Evolutionary conservation across 495 filamentous ascomycete species (phyloP), one percentile per base, ranked within the genome.

Genomic region (Hypoxylon lenormandii): DNA sequence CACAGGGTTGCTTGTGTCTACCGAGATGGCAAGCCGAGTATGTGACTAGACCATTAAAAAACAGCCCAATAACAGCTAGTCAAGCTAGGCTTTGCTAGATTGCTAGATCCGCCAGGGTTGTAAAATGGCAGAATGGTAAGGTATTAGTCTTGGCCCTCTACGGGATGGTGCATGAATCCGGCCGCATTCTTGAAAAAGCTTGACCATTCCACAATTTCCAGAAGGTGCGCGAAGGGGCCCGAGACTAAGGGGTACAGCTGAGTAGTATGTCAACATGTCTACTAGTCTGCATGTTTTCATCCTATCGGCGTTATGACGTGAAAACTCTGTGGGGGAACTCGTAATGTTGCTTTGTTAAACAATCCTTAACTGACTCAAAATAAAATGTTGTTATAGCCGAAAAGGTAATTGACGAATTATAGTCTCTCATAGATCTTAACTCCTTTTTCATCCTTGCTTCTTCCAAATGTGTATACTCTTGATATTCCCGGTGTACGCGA

Each of bases 131-230:
- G n/a, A n/a, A n/a, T n/a, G n/a, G n/a, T n/a, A n/a, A n/a, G n/a
- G n/a, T n/a, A 33, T 11, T 11, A 5, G 30, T 33, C 30, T 33
- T 57, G 49, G 33, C 37, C 47, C 23, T 33, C 58, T 52, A 55
- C 40, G 58, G 66, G 58, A 49, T 60, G 54, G 33, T 50, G 66
- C 60, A 69, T 79, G 74, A 76, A 82, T 56, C 80, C 76, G 56
- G 76, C 79, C 18, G 67, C 43, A 75, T 75, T 79, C 63, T 70
- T 51, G 63, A 75, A 80, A 5, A 66, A 81, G 72, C 55, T 73
- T 77, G 71, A 80, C 78, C 74, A 81, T 80, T 46, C 48, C 53
- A 40, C n/a, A 22, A 48, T 69, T 69, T 69, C 66, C 43, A 64
- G 66, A 69, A 69, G 30, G 12, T 60, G 42, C 59, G 57, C 57